phyloP scores from a whole-genome alignment of 331 rosid genomes.

The Pyracantha coccinea region DNA sequence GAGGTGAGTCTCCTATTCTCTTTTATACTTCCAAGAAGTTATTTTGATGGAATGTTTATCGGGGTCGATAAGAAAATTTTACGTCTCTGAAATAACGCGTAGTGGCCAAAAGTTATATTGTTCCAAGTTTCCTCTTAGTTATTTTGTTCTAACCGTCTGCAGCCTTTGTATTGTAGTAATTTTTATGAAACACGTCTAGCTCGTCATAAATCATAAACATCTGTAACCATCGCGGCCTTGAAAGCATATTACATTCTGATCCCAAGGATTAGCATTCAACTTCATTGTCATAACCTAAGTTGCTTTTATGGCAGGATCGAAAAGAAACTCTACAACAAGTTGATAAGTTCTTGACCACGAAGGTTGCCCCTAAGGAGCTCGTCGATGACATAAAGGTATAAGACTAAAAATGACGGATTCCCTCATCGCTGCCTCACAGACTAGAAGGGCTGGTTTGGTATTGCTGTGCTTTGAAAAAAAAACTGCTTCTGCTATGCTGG shows the following conservation, averaged over 20 bases:
- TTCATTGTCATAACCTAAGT: not conserved
- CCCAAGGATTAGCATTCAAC: not conserved
- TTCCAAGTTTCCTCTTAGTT: not conserved
- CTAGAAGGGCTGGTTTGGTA: too few relatives aligned
- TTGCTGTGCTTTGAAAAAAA: too few relatives aligned
- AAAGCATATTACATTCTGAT: not conserved
- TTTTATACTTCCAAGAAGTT: not conserved
- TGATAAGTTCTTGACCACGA: constrained; percentile 75
- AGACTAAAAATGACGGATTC: not conserved
- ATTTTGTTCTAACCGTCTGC: too few relatives aligned
- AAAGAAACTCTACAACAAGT: constrained; percentile 57
- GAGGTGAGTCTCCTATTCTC: constrained; percentile 39
- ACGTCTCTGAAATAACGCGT: not conserved
- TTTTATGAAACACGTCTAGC: not conserved
- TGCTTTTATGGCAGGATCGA: constrained; percentile 58
- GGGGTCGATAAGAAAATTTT: not conserved
- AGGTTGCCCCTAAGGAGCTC: constrained; percentile 85
- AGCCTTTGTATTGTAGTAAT: too few relatives aligned
- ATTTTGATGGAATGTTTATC: not conserved
- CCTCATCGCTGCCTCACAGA: not conserved
- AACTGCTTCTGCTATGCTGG: too few relatives aligned
- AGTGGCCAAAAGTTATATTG: not conserved
- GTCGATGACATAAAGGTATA: constrained; percentile 72
- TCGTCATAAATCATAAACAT: not conserved
- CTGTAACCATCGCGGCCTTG: not conserved